Conservation (phyloP, 257 asterid genomes). For the Voacanga thouarsii region DNA sequence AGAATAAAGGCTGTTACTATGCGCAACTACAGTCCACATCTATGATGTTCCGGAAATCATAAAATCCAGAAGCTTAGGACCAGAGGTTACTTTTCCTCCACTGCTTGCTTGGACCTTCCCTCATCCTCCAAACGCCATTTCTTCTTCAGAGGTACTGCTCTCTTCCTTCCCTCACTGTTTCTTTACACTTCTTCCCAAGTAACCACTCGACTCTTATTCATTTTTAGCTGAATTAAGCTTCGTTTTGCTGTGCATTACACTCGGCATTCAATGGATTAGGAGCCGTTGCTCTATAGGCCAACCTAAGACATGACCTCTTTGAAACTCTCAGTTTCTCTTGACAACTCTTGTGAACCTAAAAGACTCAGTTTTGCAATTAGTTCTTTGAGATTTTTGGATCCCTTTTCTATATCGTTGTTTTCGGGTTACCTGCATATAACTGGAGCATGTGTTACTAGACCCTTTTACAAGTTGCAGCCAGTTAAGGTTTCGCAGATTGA, state of each 20-base stretch:
- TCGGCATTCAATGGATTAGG: background rate
- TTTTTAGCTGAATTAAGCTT: background rate
- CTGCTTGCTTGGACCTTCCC: conserved; percentile 17
- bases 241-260: background rate
- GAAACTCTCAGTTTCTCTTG: conserved; percentile 45
- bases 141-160: background rate
- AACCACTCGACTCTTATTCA: background rate
- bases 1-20: too few species aligned
- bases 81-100: conserved; percentile 13
- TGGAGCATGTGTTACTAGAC: conserved; percentile 44
- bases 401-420: conserved; percentile 38
- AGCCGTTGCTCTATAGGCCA: conserved; percentile 8
- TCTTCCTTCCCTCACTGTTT: background rate
- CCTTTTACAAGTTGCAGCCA: conserved; percentile 44
- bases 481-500: conserved; percentile 50
- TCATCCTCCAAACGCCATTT: conserved; percentile 2
- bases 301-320: conserved; percentile 54
- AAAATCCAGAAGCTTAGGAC: background rate
- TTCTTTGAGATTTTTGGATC: conserved; percentile 31
- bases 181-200: background rate
- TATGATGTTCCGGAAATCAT: background rate
- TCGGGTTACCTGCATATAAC: conserved; percentile 37
- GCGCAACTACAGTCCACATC: background rate
- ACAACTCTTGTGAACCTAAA: conserved; percentile 45
- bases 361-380: conserved; percentile 29